These are phyloP conservation scores for Fusarium stilboides DNA, from an alignment of 2,329 filamentous ascomycete species.

Conservation along the genomic window DNA sequence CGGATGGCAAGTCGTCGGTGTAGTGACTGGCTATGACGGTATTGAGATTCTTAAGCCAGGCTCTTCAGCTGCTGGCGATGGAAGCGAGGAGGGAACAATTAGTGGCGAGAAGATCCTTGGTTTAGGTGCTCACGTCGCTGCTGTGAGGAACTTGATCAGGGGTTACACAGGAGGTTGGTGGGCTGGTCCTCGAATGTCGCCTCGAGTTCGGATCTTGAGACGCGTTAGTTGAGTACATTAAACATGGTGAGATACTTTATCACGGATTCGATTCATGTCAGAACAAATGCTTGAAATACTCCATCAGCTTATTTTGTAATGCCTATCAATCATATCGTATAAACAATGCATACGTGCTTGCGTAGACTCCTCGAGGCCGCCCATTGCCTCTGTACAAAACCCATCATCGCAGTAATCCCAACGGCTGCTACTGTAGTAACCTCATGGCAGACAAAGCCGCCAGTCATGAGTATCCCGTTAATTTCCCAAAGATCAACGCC, in stretches of 20 bases:
- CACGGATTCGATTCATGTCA: neutral
- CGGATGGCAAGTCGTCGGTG: slow-evolving; percentile 70
- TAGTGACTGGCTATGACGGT: slow-evolving; percentile 72
- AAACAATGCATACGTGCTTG: slow-evolving; percentile 40
- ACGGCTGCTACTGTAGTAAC: slow-evolving; percentile 27
- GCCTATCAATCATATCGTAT: slow-evolving; percentile 38
- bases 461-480: slow-evolving; percentile 28
- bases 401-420: slow-evolving; percentile 23
- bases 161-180: slow-evolving; percentile 73
- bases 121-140: slow-evolving; percentile 59
- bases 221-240: slow-evolving; percentile 21
- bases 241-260: neutral
- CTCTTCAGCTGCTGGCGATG: slow-evolving; percentile 36
- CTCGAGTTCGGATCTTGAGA: slow-evolving; percentile 67
- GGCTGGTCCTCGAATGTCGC: slow-evolving; percentile 74
- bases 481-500: slow-evolving; percentile 47
- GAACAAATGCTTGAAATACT: slow-evolving; percentile 26
- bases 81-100: slow-evolving; percentile 23
- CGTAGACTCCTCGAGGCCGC: slow-evolving; percentile 34
- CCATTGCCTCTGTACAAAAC: slow-evolving; percentile 26
- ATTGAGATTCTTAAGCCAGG: slow-evolving; percentile 71
- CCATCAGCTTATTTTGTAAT: slow-evolving; percentile 33
- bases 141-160: slow-evolving; percentile 60
- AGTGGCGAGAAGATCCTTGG: slow-evolving; percentile 59
- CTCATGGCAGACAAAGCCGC: slow-evolving; percentile 12